A percentile compares a stretch with the other conserved stretches of the same genome.
phyloP scores from a whole-genome alignment of 352 stramenopile genomes.

The Pythium vanterpoolii region DNA sequence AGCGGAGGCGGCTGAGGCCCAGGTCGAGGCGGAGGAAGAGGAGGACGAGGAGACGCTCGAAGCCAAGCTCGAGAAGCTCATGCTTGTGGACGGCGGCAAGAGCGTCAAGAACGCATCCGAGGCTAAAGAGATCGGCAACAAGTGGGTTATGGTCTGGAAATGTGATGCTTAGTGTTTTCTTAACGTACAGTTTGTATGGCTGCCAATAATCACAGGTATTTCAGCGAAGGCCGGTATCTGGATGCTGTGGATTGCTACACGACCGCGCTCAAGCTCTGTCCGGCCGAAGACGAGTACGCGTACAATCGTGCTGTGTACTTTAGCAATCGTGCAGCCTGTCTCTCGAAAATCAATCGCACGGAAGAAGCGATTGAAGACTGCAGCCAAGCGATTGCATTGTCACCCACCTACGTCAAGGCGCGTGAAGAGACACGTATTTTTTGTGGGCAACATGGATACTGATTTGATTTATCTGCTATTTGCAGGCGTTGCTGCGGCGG shows the following conservation, averaged over 20 bases:
- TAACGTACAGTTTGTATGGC: not conserved
- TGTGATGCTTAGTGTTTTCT: no score
- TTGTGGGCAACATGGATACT: no score
- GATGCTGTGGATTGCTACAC: constrained; percentile 87
- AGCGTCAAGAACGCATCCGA: constrained; percentile 64
- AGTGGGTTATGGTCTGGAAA: constrained; percentile 32
- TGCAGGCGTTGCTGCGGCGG: constrained; percentile 83
- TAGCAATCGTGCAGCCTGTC: constrained; percentile 80
- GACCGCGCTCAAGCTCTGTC: constrained; percentile 75
- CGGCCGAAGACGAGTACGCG: constrained; percentile 65
- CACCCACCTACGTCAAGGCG: constrained; percentile 96
- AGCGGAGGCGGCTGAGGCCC: not conserved
- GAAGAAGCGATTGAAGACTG: constrained; percentile 95
- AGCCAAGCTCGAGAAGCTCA: constrained; percentile 52
- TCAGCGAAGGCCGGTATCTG: constrained; percentile 59
- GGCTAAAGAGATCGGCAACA: constrained; percentile 84
- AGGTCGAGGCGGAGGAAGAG: constrained; percentile 18
- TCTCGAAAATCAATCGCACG: constrained; percentile 56
- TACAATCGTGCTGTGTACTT: constrained; percentile 87
- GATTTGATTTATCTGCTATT: not conserved
- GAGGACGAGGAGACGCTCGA: constrained; percentile 60
- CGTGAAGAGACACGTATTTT: not conserved
- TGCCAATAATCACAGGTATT: constrained; percentile 40
- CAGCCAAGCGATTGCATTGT: constrained; percentile 90
- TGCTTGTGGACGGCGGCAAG: constrained; percentile 40